A percentile compares a stretch with the other conserved stretches of the same genome.
Conservation (phyloP, 1,284 basidiomycete genomes). For the Inonotus hispidus region DNA sequence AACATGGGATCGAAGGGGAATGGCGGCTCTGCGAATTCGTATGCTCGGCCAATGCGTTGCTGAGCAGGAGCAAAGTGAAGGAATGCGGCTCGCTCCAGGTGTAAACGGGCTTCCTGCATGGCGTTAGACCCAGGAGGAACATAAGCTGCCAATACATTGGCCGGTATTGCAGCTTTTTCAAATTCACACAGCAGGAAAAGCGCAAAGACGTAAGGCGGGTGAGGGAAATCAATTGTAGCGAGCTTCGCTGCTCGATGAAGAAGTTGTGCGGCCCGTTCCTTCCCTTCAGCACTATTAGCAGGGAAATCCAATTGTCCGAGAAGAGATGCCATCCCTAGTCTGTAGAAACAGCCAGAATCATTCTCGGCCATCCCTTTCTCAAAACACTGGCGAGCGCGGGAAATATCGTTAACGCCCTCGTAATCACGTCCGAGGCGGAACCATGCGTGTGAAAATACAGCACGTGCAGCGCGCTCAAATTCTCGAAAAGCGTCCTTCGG, state of each 20-base stretch:
- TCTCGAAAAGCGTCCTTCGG: conserved; percentile 80
- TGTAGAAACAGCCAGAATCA: conserved; percentile 75
- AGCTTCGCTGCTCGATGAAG: conserved; percentile 74
- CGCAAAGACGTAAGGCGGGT: conserved; percentile 83
- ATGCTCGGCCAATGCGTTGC: conserved; percentile 89
- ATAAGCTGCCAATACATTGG: conserved; percentile 46
- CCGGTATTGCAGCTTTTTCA: conserved; percentile 49
- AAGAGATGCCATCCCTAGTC: conserved; percentile 87
- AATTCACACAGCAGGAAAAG: conserved; percentile 82
- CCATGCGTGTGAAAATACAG: conserved; percentile 74
- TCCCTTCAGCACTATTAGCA: conserved; percentile 44
- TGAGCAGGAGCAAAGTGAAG: conserved; percentile 85
- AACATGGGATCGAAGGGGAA: conserved; percentile 90
- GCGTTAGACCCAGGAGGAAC: conserved; percentile 41
- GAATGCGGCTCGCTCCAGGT: conserved; percentile 80
- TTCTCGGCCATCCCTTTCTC: conserved; percentile 67
- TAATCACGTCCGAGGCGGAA: conserved; percentile 89
- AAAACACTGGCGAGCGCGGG: conserved; percentile 76
- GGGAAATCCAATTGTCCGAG: conserved; percentile 78
- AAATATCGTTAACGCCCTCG: conserved; percentile 75
- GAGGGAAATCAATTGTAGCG: conserved; percentile 69
- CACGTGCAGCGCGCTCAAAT: conserved; percentile 75
- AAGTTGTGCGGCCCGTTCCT: conserved; percentile 59
- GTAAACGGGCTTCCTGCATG: conserved; percentile 45
- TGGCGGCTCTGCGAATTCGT: conserved; percentile 85